Conservation (phyloP, 164 flowering plant genomes). For the Tetracentron sinense region DNA sequence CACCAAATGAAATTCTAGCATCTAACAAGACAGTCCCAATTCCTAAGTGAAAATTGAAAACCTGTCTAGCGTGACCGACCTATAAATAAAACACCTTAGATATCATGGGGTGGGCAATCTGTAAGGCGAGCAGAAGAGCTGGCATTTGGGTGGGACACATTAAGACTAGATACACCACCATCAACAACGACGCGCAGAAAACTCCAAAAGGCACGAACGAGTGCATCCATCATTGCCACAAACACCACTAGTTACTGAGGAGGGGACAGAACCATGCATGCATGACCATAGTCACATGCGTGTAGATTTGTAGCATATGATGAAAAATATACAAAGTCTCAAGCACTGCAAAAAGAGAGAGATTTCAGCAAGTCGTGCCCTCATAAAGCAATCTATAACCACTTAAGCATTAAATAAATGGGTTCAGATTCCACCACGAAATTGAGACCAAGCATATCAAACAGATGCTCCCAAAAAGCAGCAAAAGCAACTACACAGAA, state of each 20-base stretch:
- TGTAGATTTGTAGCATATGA: slow-evolving; percentile 1
- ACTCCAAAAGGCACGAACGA: background rate
- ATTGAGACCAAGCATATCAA: background rate
- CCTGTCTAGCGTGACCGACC: too few species aligned
- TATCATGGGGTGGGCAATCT: too few species aligned
- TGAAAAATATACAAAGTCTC: background rate
- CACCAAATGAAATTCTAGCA: too few species aligned
- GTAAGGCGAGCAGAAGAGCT: too few species aligned
- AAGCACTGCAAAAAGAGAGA: background rate
- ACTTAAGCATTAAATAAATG: background rate
- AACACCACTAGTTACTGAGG: background rate
- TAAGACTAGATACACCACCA: too few species aligned
- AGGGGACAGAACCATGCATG: slow-evolving; percentile 3
- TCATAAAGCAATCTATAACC: background rate
- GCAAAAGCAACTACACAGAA: background rate
- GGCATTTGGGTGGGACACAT: too few species aligned
- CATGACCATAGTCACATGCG: background rate
- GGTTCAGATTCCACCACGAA: background rate
- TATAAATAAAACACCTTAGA: too few species aligned
- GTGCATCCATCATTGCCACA: background rate
- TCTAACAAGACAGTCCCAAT: too few species aligned
- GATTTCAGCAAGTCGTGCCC: background rate
- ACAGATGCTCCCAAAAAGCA: background rate
- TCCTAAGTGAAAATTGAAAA: too few species aligned
- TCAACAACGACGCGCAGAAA: background rate